A percentile compares a stretch with the other conserved stretches of the same genome.
These are phyloP conservation scores for Diaporthe velutina DNA, from an alignment of 2,329 filamentous ascomycete species.

Conservation along the genomic window DNA sequence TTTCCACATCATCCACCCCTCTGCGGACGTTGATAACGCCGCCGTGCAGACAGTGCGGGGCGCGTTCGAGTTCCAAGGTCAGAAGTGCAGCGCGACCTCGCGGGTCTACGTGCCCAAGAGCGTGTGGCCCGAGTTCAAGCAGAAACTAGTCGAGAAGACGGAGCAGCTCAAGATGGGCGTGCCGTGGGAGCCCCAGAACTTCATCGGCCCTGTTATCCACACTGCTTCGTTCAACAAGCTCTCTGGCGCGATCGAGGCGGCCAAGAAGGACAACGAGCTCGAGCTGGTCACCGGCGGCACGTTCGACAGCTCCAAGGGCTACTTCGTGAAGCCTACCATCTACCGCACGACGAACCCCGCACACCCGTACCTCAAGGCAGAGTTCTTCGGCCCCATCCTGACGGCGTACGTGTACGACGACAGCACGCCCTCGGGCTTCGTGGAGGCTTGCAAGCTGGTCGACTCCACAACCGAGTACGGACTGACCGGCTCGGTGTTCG, in stretches of 20 bases:
- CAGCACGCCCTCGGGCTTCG: conserved; percentile 55
- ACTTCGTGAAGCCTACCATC: conserved; percentile 61
- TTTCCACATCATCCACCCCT: conserved; percentile 62
- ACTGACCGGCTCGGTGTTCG: conserved; percentile 64
- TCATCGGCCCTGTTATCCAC: conserved; percentile 64
- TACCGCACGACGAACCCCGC: conserved; percentile 56
- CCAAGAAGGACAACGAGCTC: conserved; percentile 57
- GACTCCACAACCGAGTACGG: conserved; percentile 80
- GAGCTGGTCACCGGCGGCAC: conserved; percentile 59
- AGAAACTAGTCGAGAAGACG: conserved; percentile 52
- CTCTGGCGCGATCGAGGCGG: conserved; percentile 57
- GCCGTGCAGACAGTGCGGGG: conserved; percentile 60
- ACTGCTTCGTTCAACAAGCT: conserved; percentile 60
- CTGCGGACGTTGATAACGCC: conserved; percentile 60
- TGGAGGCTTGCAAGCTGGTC: conserved; percentile 70
- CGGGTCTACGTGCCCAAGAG: conserved; percentile 68
- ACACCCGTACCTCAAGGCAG: conserved; percentile 59
- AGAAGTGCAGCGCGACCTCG: conserved; percentile 65
- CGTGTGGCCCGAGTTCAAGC: conserved; percentile 54
- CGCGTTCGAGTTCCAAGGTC: conserved; percentile 64
- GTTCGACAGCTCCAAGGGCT: conserved; percentile 57
- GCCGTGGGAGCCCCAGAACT: conserved; percentile 51
- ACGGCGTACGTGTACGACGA: conserved; percentile 63
- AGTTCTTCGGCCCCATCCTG: conserved; percentile 64
- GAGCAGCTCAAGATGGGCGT: conserved; percentile 48